Evolutionary conservation across 2,329 filamentous ascomycete genomes (phyloP).

Genomic region (Trichoderma lentiforme): DNA sequence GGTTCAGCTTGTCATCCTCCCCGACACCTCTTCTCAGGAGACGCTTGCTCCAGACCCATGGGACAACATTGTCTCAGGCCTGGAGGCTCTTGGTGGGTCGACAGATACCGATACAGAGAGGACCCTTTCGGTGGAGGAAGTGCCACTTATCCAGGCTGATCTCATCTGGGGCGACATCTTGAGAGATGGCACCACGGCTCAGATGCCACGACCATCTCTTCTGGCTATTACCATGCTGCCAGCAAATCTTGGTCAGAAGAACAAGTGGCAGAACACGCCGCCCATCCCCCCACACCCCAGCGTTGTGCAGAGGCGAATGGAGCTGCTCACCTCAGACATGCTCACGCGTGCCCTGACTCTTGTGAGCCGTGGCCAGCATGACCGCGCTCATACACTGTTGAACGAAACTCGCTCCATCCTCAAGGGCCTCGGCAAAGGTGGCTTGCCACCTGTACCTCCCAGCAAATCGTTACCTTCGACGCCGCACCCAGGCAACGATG

Average conservation of each 20-base stretch:
- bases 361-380: conserved; percentile 86
- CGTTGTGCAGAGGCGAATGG: conserved; percentile 95
- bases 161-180: conserved; percentile 91
- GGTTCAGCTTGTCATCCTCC: conserved; percentile 87
- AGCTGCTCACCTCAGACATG: conserved; percentile 97
- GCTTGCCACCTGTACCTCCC: conserved; percentile 82
- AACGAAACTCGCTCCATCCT: conserved; percentile 92
- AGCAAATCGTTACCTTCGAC: conserved; percentile 47
- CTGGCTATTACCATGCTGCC: conserved; percentile 96
- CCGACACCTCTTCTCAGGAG: conserved; percentile 79
- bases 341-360: conserved; percentile 86
- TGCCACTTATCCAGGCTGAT: conserved; percentile 92
- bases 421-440: conserved; percentile 92
- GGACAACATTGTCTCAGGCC: conserved; percentile 93
- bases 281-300: conserved; percentile 93
- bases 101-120: conserved; percentile 83
- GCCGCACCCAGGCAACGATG: conserved; percentile 44
- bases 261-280: conserved; percentile 62
- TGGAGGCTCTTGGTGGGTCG: conserved; percentile 88
- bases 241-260: conserved; percentile 58
- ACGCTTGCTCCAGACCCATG: conserved; percentile 88
- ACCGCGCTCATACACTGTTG: conserved; percentile 86
- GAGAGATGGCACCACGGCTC: conserved; percentile 78
- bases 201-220: conserved; percentile 84
- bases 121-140: conserved; percentile 82